Evolutionary conservation across 23 red algal species (phyloP), one percentile per base, ranked within the genome.

Genomic region (Gracilaria domingensis): DNA sequence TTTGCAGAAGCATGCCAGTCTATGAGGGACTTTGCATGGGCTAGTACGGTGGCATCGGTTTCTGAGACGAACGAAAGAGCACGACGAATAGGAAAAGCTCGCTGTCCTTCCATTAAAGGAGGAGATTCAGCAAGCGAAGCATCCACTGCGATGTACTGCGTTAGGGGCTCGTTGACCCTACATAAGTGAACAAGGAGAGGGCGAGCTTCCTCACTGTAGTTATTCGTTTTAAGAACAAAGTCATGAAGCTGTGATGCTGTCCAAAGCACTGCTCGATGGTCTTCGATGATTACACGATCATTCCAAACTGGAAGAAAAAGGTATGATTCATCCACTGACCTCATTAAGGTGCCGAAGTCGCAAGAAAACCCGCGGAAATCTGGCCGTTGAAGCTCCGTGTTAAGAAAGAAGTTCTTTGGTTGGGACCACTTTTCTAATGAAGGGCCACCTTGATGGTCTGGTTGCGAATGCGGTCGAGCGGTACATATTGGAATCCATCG

Each of bases 1-100:
- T 23, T 75, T 56, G 87, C 75, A 35, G 87, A 91, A 56, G 51
- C 45, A 59, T 91, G 87, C 87, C 87, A 91, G 56, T 73, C 49
- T n/a, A 91, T 66, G 48, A 91, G 55, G 28, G 87, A 42, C 2
- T 71, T 82, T 50, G 87, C 75, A 3, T 80, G 76, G 17, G 87
- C 74, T 48, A 91, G 26, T 28, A 91, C 49, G 8, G 87, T 73
- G 20, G 82, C 82, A 49, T 86, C 59, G 45, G 82, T 56, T 54
- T 86, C 82, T 32, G 59, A 51, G 65, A 86, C 23, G 21, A 74
- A 66, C 26, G 82, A 66, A 26, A 86, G 12, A 8, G 65, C 82
- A 17, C 30, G 35, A 13, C 82, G 82, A 32, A 86, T 5, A 40
- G 65, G 65, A 2, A 73, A n/a, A 12, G 21, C 38, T 23, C 44